phyloP scores from a whole-genome alignment of 116 monocot genomes.

The Zostera marina region DNA sequence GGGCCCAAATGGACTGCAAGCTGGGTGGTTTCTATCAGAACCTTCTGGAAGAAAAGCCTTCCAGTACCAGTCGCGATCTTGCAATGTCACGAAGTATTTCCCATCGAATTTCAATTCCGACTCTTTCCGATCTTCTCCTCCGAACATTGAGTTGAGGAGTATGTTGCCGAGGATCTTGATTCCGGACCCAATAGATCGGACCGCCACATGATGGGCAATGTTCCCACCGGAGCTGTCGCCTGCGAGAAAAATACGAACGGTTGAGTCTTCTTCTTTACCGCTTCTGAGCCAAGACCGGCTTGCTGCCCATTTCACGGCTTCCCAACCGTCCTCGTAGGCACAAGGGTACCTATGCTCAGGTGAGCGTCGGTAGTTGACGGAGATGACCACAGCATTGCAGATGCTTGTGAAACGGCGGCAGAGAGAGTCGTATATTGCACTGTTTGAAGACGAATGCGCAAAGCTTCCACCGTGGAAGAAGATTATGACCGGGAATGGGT shows the following conservation, averaged over 20 bases:
- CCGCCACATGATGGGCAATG: conserved; percentile 39
- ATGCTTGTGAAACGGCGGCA: conserved; percentile 33
- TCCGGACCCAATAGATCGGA: conserved; percentile 16
- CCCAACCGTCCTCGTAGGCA: conserved; percentile 36
- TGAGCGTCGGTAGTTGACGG: conserved; percentile 33
- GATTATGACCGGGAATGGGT: conserved; percentile 30
- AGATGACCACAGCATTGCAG: conserved; percentile 35
- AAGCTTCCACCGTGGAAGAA: conserved; percentile 59
- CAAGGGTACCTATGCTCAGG: conserved; percentile 39
- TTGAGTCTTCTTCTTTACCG: conserved; percentile 13
- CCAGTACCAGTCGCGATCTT: conserved; percentile 43
- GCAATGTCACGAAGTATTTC: conserved; percentile 35
- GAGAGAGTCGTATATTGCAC: conserved; percentile 35
- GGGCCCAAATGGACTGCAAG: conserved; percentile 31
- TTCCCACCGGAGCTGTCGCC: conserved; percentile 51
- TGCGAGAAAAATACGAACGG: conserved; percentile 19
- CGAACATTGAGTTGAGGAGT: conserved; percentile 45
- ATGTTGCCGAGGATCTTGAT: conserved; percentile 24
- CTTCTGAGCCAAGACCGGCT: conserved; percentile 25
- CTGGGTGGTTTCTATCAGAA: conserved; percentile 28
- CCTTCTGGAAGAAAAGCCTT: conserved; percentile 30
- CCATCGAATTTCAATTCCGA: conserved; percentile 28
- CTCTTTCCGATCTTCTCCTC: conserved; percentile 18
- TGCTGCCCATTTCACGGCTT: conserved; percentile 26
- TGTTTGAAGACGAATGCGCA: conserved; percentile 27